Conservation (phyloP, 306 rosid genomes). For the Dicorynia guianensis region DNA sequence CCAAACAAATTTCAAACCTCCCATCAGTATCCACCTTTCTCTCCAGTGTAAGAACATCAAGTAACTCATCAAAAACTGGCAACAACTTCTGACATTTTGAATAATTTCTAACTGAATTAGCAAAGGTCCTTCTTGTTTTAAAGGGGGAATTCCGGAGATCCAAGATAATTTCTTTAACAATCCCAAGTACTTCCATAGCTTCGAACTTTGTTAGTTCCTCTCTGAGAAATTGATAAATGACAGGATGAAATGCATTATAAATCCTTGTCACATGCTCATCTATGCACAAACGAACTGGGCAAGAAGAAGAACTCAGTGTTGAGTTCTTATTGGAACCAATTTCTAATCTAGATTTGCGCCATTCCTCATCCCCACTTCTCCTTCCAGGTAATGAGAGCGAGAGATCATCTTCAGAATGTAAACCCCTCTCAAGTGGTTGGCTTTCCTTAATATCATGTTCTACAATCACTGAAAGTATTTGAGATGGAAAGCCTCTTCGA, state of each 20-base stretch:
- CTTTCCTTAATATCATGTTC: constrained; percentile 75
- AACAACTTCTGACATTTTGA: constrained; percentile 55
- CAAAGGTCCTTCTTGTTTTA: constrained; percentile 65
- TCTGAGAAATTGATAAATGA: constrained; percentile 61
- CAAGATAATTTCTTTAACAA: constrained; percentile 54
- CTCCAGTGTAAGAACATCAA: constrained; percentile 66
- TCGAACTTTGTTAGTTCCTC: constrained; percentile 58
- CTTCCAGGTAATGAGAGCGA: constrained; percentile 89
- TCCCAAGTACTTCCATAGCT: constrained; percentile 64
- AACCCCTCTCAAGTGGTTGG: constrained; percentile 60
- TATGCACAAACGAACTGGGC: constrained; percentile 78
- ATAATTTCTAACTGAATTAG: constrained; percentile 49
- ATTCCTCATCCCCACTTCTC: constrained; percentile 86
- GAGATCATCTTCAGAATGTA: constrained; percentile 60
- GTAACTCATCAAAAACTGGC: constrained; percentile 68
- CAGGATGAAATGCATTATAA: constrained; percentile 67
- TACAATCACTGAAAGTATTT: constrained; percentile 64
- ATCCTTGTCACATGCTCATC: constrained; percentile 88
- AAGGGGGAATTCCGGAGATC: constrained; percentile 67
- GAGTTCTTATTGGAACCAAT: constrained; percentile 63
- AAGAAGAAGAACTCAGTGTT: constrained; percentile 61
- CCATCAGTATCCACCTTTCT: constrained; percentile 62
- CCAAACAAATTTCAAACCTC: constrained; percentile 69
- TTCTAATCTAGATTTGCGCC: constrained; percentile 88
- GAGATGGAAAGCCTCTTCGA: constrained; percentile 65